phyloP scores from a whole-genome alignment of 78 protist species.

The Polysphondylium violaceum region DNA sequence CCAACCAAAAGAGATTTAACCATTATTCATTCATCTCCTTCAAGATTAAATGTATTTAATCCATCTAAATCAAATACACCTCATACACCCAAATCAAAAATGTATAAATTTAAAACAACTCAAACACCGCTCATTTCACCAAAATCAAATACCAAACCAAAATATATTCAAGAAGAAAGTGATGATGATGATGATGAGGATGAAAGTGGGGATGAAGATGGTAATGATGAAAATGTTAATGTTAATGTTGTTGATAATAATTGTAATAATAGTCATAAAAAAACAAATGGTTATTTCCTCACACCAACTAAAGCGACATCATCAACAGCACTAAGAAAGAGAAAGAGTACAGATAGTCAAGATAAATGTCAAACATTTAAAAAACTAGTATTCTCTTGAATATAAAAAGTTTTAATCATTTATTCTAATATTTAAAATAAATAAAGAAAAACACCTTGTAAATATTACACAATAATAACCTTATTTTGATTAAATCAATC shows the following conservation, averaged over 20 bases:
- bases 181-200: conserved; percentile 2
- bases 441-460: no score
- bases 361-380: no score
- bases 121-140: conserved; percentile 26
- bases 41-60: conserved; percentile 16
- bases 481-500: no score
- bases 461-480: no score
- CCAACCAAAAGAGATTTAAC: conserved; percentile 25
- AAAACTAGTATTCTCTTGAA: no score
- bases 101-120: neutral
- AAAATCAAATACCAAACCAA: conserved; percentile 7
- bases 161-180: neutral
- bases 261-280: neutral
- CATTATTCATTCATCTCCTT: conserved; percentile 30
- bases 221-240: neutral
- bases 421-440: no score
- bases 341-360: no score
- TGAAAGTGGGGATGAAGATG: neutral
- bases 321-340: no score
- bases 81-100: neutral
- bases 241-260: neutral
- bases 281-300: neutral
- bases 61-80: neutral
- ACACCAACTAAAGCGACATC: conserved; percentile 11
- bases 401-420: no score